These are phyloP conservation scores for Candida golubevii DNA, from an alignment of 805 yeast species.

Conservation along the genomic window DNA sequence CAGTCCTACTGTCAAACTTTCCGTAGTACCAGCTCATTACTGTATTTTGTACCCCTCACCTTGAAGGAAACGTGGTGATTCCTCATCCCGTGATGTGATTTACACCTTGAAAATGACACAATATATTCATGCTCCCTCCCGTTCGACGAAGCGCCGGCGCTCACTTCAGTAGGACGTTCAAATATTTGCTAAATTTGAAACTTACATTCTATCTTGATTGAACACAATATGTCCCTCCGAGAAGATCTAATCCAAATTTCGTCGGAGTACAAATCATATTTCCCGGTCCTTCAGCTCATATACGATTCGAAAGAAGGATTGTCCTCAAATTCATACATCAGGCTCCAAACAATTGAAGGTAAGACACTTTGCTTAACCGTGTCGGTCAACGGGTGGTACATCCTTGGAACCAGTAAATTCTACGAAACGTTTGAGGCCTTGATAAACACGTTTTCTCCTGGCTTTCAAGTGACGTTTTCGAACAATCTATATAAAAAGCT, in stretches of 20 bases:
- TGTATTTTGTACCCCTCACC: too few species aligned
- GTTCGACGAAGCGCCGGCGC: too few species aligned
- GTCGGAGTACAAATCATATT: slow-evolving; percentile 12
- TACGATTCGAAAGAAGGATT: not conserved
- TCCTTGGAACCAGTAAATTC: not conserved
- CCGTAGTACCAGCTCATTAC: too few species aligned
- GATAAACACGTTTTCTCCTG: slow-evolving; percentile 12
- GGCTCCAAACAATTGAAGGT: slow-evolving; percentile 11
- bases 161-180: too few species aligned
- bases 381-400: slow-evolving; percentile 13
- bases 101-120: too few species aligned
- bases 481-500: slow-evolving; percentile 10
- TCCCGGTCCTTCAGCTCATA: slow-evolving; percentile 5
- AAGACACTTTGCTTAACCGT: slow-evolving; percentile 4
- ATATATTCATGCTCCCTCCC: too few species aligned
- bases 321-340: slow-evolving; percentile 2
- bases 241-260: slow-evolving; percentile 6
- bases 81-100: too few species aligned
- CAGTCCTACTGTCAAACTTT: too few species aligned
- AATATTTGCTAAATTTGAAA: too few species aligned
- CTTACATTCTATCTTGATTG: not conserved
- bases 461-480: slow-evolving; percentile 14
- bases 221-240: not conserved
- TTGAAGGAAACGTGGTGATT: too few species aligned
- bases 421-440: slow-evolving; percentile 18